Conservation (phyloP, 2,329 filamentous ascomycete species). For the Penicillium sp. region DNA sequence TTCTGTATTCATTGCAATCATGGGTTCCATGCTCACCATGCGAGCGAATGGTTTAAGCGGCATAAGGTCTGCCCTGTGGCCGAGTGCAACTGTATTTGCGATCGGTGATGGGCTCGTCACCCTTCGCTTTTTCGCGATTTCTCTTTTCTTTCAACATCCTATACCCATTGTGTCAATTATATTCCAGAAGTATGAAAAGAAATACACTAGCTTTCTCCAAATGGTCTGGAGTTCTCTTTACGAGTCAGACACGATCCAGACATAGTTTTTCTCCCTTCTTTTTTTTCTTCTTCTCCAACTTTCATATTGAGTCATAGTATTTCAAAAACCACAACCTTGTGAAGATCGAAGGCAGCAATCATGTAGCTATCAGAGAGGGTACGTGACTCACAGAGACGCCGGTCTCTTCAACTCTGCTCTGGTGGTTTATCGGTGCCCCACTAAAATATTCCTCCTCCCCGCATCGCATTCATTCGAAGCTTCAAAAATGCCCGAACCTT, state of each 20-base stretch:
- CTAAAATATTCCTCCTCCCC: not conserved
- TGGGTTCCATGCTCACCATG: slow-evolving; percentile 65
- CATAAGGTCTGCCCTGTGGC: slow-evolving; percentile 44
- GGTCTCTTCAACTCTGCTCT: no score
- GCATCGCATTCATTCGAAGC: not conserved
- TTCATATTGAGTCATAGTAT: no score
- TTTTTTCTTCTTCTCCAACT: no score
- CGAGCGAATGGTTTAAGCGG: slow-evolving; percentile 59
- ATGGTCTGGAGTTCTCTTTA: not conserved
- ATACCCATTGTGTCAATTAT: slow-evolving; percentile 15
- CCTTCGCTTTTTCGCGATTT: not conserved
- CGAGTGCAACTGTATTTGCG: slow-evolving; percentile 44
- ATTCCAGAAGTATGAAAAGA: not conserved
- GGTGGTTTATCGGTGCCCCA: not conserved
- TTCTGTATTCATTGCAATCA: slow-evolving; percentile 66
- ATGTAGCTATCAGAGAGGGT: no score
- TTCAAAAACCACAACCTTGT: no score
- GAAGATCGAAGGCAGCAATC: no score
- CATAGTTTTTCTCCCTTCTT: no score
- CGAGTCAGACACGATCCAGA: not conserved
- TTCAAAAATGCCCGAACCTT: not conserved
- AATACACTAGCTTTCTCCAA: not conserved
- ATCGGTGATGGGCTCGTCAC: slow-evolving; percentile 27
- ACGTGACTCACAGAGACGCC: no score
- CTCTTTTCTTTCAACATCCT: slow-evolving; percentile 4